These are phyloP conservation scores for Rhodotorula taiwanensis DNA, from an alignment of 768 basidiomycete species.

Conservation along the genomic window DNA sequence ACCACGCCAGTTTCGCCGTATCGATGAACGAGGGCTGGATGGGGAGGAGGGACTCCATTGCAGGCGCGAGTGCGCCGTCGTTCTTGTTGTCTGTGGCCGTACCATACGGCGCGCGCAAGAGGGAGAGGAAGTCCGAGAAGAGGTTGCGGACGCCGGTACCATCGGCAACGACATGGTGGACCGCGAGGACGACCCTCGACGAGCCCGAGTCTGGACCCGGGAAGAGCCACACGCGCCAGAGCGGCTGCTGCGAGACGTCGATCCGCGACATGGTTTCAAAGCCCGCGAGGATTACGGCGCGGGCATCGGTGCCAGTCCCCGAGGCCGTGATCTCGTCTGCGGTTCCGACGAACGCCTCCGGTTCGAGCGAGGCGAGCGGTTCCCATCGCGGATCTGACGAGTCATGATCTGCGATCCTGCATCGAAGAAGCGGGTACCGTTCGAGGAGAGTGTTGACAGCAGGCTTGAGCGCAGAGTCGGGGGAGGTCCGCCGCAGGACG, in stretches of 20 bases:
- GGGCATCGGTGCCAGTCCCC: no score
- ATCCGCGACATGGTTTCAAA: not conserved
- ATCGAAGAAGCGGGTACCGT: constrained; percentile 3
- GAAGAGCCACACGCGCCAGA: constrained; percentile 12
- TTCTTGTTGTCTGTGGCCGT: no score
- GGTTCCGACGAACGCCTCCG: not conserved
- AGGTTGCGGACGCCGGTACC: constrained; percentile 13
- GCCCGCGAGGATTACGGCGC: not conserved
- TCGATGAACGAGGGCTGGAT: not conserved
- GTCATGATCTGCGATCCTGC: not conserved
- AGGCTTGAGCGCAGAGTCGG: fast-evolving
- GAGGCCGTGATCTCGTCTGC: not conserved
- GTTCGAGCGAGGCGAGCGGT: not conserved
- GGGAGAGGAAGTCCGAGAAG: constrained; percentile 11
- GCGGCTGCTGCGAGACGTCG: constrained; percentile 1
- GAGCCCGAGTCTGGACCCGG: not conserved
- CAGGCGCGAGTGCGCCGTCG: not conserved
- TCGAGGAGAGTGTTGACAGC: constrained; percentile 6
- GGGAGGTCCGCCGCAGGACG: not conserved
- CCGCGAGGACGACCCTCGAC: not conserved
- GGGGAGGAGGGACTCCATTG: constrained; percentile 5
- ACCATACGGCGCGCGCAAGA: not conserved
- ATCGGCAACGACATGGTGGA: constrained; percentile 20
- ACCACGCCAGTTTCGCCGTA: not conserved
- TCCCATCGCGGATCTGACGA: not conserved